Evolutionary conservation across 805 yeast species (phyloP).

Genomic region (Yarrowia bubula): DNA sequence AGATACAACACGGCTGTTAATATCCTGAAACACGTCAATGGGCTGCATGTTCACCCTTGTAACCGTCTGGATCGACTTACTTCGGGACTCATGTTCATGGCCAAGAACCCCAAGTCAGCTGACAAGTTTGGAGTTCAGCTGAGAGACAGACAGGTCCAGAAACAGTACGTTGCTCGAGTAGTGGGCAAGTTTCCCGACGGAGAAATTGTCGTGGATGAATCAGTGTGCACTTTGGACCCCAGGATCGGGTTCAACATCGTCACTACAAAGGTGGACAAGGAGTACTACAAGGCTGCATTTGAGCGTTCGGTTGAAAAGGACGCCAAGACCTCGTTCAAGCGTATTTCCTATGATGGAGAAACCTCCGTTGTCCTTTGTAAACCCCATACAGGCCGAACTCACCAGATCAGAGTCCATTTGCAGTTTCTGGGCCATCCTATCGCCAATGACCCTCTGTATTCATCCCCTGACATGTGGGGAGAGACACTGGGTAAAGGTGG

Average conservation of each 20-base stretch:
- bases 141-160: conserved; percentile 67
- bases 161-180: conserved; percentile 85
- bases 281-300: conserved; percentile 74
- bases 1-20: conserved; percentile 78
- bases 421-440: conserved; percentile 89
- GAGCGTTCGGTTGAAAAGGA: conserved; percentile 66
- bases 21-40: conserved; percentile 68
- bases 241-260: conserved; percentile 64
- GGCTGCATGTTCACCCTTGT: conserved; percentile 73
- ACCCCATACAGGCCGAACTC: conserved; percentile 92
- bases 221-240: conserved; percentile 70
- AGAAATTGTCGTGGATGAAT: conserved; percentile 59
- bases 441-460: conserved; percentile 87
- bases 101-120: conserved; percentile 76
- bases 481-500: conserved; percentile 54
- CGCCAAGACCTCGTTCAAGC: conserved; percentile 68
- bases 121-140: conserved; percentile 68
- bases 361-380: conserved; percentile 74
- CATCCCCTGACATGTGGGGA: conserved; percentile 82
- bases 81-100: conserved; percentile 89
- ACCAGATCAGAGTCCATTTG: conserved; percentile 90
- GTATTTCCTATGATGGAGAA: conserved; percentile 65
- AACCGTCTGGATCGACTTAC: conserved; percentile 88
- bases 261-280: conserved; percentile 50
- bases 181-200: conserved; percentile 76